A percentile compares a stretch with the other conserved stretches of the same genome.
These are phyloP conservation scores for Chrysoporthe puriensis DNA, from an alignment of 2,329 filamentous ascomycete species.

Conservation along the genomic window DNA sequence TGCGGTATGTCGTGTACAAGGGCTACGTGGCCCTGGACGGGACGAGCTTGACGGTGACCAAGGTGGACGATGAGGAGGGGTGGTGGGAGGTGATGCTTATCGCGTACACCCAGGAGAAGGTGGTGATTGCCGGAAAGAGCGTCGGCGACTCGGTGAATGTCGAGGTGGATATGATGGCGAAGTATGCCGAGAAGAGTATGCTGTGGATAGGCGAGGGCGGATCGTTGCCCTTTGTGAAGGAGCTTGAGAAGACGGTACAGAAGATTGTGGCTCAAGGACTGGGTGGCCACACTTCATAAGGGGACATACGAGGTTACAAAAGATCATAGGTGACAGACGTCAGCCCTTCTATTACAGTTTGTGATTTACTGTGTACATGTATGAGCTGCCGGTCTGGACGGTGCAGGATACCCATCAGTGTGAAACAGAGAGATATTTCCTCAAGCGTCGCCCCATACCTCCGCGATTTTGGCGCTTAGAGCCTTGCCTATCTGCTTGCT, in stretches of 20 bases:
- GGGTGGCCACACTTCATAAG: conserved; percentile 32
- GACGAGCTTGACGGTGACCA: conserved; percentile 89
- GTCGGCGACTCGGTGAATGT: conserved; percentile 84
- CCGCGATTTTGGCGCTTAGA: conserved; percentile 71
- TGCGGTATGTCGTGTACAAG: conserved; percentile 94
- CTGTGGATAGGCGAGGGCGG: conserved; percentile 69
- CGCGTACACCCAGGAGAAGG: conserved; percentile 90
- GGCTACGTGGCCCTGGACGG: conserved; percentile 94
- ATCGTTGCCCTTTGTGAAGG: conserved; percentile 64
- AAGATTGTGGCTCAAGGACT: conserved; percentile 75
- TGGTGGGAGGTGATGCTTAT: conserved; percentile 99
- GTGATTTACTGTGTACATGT: background rate
- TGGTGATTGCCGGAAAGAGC: conserved; percentile 80
- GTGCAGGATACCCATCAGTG: background rate
- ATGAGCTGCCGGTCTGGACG: background rate
- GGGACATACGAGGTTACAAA: background rate
- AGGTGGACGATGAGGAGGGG: conserved; percentile 75
- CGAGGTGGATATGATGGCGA: conserved; percentile 86
- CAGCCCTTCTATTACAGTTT: background rate
- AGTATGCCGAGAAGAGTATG: conserved; percentile 90
- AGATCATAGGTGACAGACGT: background rate
- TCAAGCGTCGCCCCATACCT: conserved; percentile 67
- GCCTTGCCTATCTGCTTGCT: conserved; percentile 69
- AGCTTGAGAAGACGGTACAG: conserved; percentile 74
- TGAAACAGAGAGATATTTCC: background rate